Percentiles rank a stretch among this genome's conserved stretches.
Evolutionary conservation across 305 asterid genomes (phyloP).

Genomic region (Fraxinus greggii): DNA sequence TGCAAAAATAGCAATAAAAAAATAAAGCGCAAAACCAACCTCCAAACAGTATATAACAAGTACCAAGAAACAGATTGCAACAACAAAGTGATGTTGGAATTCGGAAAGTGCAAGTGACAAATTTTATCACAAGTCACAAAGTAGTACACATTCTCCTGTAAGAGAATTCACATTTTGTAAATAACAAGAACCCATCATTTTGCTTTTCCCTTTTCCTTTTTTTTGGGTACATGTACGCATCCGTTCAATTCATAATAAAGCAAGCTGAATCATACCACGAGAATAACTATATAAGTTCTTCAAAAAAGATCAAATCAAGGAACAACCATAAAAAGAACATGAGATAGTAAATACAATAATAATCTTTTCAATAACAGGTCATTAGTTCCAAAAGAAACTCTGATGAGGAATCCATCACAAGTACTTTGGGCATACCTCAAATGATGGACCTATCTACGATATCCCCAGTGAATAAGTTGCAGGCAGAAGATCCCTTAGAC

Average conservation of each 20-base stretch:
- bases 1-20: neutral
- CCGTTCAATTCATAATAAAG: neutral
- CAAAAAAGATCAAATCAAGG: neutral
- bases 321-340: neutral
- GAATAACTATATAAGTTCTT: neutral
- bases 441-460: neutral
- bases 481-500: neutral
- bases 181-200: neutral
- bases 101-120: neutral
- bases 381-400: neutral
- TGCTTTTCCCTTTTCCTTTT: neutral
- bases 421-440: neutral
- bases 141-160: neutral
- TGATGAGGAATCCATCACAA: neutral
- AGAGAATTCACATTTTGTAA: neutral
- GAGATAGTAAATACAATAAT: neutral
- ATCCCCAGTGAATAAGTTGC: neutral
- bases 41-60: neutral
- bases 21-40: conserved; percentile 2
- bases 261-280: neutral
- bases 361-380: neutral
- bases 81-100: neutral
- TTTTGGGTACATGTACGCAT: neutral
- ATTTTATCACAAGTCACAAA: neutral
- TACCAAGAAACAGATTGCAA: neutral